These are phyloP conservation scores for Amanita rimosa DNA, from an alignment of 768 basidiomycete species.

Conservation along the genomic window DNA sequence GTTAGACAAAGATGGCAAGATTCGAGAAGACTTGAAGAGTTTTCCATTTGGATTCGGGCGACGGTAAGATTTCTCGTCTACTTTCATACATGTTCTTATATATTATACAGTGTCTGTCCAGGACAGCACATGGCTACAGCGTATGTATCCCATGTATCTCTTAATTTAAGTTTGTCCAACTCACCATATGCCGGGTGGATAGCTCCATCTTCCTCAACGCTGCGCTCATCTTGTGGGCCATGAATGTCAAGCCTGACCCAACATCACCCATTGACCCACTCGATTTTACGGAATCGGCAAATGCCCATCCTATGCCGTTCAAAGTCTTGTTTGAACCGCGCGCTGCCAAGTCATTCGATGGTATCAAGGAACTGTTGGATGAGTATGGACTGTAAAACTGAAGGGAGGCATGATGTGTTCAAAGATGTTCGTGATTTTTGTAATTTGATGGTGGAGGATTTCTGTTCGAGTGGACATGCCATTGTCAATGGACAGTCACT, in stretches of 20 bases:
- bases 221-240: slow-evolving; percentile 55
- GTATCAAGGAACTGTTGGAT: slow-evolving; percentile 27
- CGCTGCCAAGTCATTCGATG: slow-evolving; percentile 18
- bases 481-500: too few relatives aligned
- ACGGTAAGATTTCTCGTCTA: slow-evolving; percentile 18
- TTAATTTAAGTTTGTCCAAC: background rate
- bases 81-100: background rate
- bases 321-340: slow-evolving; percentile 45
- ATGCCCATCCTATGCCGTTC: slow-evolving; percentile 56
- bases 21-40: slow-evolving; percentile 41
- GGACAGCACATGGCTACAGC: slow-evolving; percentile 48
- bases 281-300: slow-evolving; percentile 53
- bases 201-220: slow-evolving; percentile 59
- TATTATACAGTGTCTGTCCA: slow-evolving; percentile 40
- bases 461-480: too few relatives aligned
- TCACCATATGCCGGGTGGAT: background rate
- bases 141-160: slow-evolving; percentile 13
- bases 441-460: too few relatives aligned
- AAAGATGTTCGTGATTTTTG: too few relatives aligned
- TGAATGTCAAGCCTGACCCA: slow-evolving; percentile 41
- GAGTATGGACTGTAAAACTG: slow-evolving; percentile 24
- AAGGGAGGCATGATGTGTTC: too few relatives aligned
- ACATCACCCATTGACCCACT: slow-evolving; percentile 44
- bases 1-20: slow-evolving; percentile 29
- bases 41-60: slow-evolving; percentile 50